A percentile compares a stretch with the other conserved stretches of the same genome.
Conservation (phyloP, 116 monocot species). For the Posidonia oceanica region DNA sequence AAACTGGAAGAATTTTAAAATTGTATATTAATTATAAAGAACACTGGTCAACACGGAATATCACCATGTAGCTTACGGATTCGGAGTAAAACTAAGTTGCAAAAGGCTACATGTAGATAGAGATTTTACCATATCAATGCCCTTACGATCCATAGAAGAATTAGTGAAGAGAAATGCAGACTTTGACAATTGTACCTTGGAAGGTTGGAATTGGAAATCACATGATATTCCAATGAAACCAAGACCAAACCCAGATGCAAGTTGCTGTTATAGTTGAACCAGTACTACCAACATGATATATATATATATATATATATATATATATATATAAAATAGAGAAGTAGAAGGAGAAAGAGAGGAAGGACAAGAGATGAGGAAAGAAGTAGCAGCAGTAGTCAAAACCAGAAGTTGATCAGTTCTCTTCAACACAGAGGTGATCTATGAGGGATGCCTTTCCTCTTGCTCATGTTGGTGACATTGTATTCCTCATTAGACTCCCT, state of each 20-base stretch:
- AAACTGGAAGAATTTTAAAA: background rate
- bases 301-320: background rate
- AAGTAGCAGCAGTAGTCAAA: background rate
- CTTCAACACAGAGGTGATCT: constrained; percentile 31
- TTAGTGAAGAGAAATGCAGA: background rate
- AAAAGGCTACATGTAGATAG: background rate
- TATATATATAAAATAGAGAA: background rate
- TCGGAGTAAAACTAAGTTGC: background rate
- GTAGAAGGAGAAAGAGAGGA: background rate
- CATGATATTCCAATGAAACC: background rate
- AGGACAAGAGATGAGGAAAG: background rate
- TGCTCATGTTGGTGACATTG: constrained; percentile 51
- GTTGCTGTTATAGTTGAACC: background rate
- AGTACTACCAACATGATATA: background rate
- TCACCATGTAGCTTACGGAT: background rate
- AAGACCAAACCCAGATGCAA: background rate
- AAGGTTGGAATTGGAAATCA: background rate
- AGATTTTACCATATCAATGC: background rate
- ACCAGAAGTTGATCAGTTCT: background rate
- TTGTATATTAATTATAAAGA: background rate
- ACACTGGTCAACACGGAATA: background rate
- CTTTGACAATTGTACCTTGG: background rate
- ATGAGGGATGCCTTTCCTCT: constrained; percentile 85
- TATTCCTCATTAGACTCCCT: constrained; percentile 34
- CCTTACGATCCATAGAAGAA: background rate